Evolutionary conservation across 2,329 filamentous ascomycete species (phyloP), one percentile per base, ranked within the genome.

Genomic region (Aspergillus versicolor): DNA sequence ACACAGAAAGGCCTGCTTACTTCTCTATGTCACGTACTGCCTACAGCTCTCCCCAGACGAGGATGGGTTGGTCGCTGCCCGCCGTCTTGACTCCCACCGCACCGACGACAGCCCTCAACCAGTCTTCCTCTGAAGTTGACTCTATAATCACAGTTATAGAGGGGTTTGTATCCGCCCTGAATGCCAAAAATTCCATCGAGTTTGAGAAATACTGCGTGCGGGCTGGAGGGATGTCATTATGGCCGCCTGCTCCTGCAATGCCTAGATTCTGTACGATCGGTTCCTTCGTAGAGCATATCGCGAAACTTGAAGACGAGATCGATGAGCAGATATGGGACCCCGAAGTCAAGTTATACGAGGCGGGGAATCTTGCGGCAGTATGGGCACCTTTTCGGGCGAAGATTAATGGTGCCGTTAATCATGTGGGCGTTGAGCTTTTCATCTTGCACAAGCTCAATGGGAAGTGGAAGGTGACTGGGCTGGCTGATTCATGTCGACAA

Each of bases 261-360:
- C 64, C 70, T n/a, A 69, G 71, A 13, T 73, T 73, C 52, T 72
- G 70, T 54, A 73, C 71, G 0, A 71, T 73, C 42, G 70, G 70
- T 2, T 64, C 69, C 9, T 73, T 72, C 43, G 67, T 73, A 45
- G 70, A 73, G 57, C 66, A 70, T 21, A 62, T 73, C 38, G 52
- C 65, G 0, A 62, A 62, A 11, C 53, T 73, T 12, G 58, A 65
- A 52, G 68, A 68, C 24, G 66, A 69, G n/a, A 70, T 73, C 42
- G 61, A 73, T 27, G 71, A 73, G 58, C 65, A 66, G 1, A 73
- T 72, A 34, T 73, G 70, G 70, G 64, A 72, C 42, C 69, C 69
- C 1, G 68, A 72, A 44, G 68, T 73, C 15, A 71, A 68, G 56
- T 60, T 73, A 1, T 63, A 70, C 13, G 68, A 66, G 41, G 50